These are phyloP conservation scores for Cladosporium halotolerans DNA, from an alignment of 2,329 filamentous ascomycete species.

Conservation along the genomic window DNA sequence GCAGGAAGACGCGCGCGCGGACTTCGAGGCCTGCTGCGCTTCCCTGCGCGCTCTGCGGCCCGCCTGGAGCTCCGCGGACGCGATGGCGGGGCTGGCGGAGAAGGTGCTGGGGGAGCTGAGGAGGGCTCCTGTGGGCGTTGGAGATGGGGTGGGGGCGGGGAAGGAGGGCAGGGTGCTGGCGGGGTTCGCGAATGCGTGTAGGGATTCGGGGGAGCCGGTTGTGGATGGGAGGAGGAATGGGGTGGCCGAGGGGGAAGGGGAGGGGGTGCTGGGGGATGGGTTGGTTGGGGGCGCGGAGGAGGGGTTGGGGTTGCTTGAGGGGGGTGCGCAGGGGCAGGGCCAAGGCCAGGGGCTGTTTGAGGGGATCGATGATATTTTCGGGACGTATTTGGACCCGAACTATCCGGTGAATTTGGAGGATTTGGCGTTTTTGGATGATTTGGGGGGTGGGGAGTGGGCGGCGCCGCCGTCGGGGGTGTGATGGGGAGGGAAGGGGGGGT, in stretches of 20 bases:
- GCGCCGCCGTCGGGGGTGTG: not conserved
- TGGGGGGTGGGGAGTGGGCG: slow-evolving; percentile 7
- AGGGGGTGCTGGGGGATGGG: not conserved
- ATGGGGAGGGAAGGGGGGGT: too few species aligned
- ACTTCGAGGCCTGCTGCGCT: slow-evolving; percentile 39
- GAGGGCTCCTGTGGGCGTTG: slow-evolving; percentile 21
- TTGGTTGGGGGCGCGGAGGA: not conserved
- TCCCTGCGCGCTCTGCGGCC: slow-evolving; percentile 39
- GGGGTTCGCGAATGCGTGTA: slow-evolving; percentile 9
- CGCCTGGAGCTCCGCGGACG: slow-evolving; percentile 42
- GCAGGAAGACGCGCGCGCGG: slow-evolving; percentile 41
- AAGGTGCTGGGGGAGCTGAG: slow-evolving; percentile 29
- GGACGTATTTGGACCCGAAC: slow-evolving; percentile 29
- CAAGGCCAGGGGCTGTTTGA: slow-evolving; percentile 22
- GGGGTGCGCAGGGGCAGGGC: not conserved
- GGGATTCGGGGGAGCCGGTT: slow-evolving; percentile 9
- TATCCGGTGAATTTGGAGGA: slow-evolving; percentile 31
- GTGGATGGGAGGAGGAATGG: slow-evolving; percentile 1
- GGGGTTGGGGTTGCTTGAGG: not conserved
- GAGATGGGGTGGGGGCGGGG: slow-evolving; percentile 21
- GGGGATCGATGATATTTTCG: slow-evolving; percentile 31
- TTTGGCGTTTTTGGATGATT: slow-evolving; percentile 27
- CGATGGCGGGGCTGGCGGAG: slow-evolving; percentile 34
- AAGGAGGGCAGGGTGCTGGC: slow-evolving; percentile 10
- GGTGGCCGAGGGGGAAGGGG: not conserved